A percentile compares a stretch with the other conserved stretches of the same genome.
These are phyloP conservation scores for Xylariaceae sp. DNA, from an alignment of 2,329 filamentous ascomycete species.

Conservation along the genomic window DNA sequence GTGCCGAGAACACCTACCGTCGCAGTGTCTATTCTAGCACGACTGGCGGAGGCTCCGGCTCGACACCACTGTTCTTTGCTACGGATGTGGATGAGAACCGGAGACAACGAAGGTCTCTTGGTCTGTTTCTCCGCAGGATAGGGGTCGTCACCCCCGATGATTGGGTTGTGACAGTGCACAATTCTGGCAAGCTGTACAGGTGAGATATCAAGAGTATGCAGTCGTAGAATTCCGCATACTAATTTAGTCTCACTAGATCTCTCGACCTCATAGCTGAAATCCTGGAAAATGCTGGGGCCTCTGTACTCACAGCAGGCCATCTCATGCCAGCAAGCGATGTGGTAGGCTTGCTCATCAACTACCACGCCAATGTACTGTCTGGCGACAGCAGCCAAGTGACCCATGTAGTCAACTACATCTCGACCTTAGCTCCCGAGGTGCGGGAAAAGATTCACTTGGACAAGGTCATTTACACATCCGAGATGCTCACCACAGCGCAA, in stretches of 20 bases:
- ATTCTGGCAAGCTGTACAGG: constrained; percentile 36
- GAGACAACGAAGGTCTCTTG: constrained; percentile 34
- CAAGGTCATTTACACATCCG: constrained; percentile 44
- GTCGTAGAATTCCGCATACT: background rate
- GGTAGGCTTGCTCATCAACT: constrained; percentile 28
- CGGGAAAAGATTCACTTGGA: constrained; percentile 29
- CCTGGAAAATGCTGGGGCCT: constrained; percentile 39
- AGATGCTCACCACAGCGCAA: constrained; percentile 34
- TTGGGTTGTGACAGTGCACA: constrained; percentile 38
- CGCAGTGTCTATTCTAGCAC: constrained; percentile 36
- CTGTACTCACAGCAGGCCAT: constrained; percentile 35
- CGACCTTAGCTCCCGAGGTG: constrained; percentile 23
- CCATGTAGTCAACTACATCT: constrained; percentile 34
- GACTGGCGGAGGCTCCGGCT: constrained; percentile 37
- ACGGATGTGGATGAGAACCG: constrained; percentile 39
- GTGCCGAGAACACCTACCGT: constrained; percentile 35
- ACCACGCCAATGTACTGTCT: constrained; percentile 35
- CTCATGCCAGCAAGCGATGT: constrained; percentile 27
- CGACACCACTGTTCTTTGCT: constrained; percentile 36
- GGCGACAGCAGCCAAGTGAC: constrained; percentile 38
- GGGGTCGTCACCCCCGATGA: constrained; percentile 34
- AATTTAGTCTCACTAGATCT: constrained; percentile 23
- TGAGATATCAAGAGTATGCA: constrained; percentile 12
- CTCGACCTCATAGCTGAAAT: constrained; percentile 38
- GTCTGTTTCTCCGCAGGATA: constrained; percentile 29